Percentiles rank a stretch among this genome's conserved stretches.
These are phyloP conservation scores for Bryopsis sp. DNA, from an alignment of 139 green algal species.

Conservation along the genomic window DNA sequence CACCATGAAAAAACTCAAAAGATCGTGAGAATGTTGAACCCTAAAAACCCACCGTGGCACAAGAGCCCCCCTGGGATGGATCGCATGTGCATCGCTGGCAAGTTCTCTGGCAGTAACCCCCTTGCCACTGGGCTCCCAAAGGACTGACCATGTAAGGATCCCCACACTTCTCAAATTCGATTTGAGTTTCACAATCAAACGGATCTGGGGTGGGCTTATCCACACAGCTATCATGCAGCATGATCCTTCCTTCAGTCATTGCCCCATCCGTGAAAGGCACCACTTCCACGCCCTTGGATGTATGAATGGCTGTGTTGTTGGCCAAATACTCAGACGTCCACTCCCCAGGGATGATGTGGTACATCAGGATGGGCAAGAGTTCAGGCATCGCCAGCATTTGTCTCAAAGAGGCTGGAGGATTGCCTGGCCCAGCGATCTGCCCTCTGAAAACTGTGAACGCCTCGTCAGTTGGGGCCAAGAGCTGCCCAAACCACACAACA, in stretches of 20 bases:
- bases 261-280: constrained; percentile 42
- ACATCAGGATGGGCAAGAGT: constrained; percentile 49
- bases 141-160: constrained; percentile 38
- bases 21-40: too few species aligned
- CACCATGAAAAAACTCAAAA: too few species aligned
- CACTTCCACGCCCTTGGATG: constrained; percentile 41
- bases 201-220: constrained; percentile 49
- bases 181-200: constrained; percentile 24
- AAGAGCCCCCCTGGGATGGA: constrained; percentile 26
- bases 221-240: constrained; percentile 49
- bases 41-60: constrained; percentile 22
- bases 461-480: constrained; percentile 45
- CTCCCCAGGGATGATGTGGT: constrained; percentile 47
- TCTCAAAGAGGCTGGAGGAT: constrained; percentile 27
- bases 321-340: constrained; percentile 38
- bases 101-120: constrained; percentile 52
- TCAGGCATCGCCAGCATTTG: constrained; percentile 37
- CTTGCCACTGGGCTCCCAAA: constrained; percentile 50
- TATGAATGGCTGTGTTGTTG: constrained; percentile 55
- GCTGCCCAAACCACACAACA: constrained; percentile 22
- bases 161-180: constrained; percentile 33
- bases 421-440: constrained; percentile 29
- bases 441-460: constrained; percentile 39
- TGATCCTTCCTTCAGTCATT: constrained; percentile 18
- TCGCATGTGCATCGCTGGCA: constrained; percentile 49